phyloP scores from a whole-genome alignment of 2,329 filamentous ascomycete species.

The Xylaria sp. region DNA sequence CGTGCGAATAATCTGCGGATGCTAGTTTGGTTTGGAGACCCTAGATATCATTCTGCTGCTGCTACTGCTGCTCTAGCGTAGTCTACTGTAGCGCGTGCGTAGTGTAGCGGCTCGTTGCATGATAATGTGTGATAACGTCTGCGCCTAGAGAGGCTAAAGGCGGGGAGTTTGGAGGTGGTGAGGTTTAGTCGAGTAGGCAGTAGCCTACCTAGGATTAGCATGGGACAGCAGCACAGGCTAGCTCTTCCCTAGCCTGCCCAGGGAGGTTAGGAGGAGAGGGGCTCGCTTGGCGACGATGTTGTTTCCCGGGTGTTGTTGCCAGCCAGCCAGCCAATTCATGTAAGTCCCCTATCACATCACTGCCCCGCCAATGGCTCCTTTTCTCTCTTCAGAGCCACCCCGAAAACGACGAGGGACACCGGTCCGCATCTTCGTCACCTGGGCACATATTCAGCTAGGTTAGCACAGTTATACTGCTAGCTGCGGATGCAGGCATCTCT shows the following conservation, averaged over 20 bases:
- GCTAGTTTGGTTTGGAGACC: slow-evolving; percentile 12
- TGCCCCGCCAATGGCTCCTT: slow-evolving; percentile 16
- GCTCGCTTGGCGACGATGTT: neutral
- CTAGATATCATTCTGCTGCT: slow-evolving; percentile 5
- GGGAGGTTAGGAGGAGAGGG: neutral
- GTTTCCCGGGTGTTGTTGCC: neutral
- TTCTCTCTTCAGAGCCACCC: slow-evolving; percentile 1
- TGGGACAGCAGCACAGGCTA: neutral
- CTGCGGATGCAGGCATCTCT: slow-evolving; percentile 21
- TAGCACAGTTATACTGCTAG: slow-evolving; percentile 6
- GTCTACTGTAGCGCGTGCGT: neutral
- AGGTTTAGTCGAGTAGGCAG: neutral
- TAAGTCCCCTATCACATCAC: slow-evolving; percentile 21
- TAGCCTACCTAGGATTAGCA: slow-evolving; percentile 4
- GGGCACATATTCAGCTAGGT: slow-evolving; percentile 20
- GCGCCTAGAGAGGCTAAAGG: slow-evolving; percentile 4
- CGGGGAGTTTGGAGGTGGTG: neutral
- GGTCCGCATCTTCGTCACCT: slow-evolving; percentile 8
- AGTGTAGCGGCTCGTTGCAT: slow-evolving; percentile 23
- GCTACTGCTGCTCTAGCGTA: neutral
- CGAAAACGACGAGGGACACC: slow-evolving; percentile 4
- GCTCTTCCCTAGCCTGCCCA: neutral
- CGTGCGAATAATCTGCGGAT: neutral
- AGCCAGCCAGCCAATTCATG: neutral
- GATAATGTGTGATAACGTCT: slow-evolving; percentile 20